Conservation (phyloP, 208 protist genomes). For the Zelonia costaricensis region DNA sequence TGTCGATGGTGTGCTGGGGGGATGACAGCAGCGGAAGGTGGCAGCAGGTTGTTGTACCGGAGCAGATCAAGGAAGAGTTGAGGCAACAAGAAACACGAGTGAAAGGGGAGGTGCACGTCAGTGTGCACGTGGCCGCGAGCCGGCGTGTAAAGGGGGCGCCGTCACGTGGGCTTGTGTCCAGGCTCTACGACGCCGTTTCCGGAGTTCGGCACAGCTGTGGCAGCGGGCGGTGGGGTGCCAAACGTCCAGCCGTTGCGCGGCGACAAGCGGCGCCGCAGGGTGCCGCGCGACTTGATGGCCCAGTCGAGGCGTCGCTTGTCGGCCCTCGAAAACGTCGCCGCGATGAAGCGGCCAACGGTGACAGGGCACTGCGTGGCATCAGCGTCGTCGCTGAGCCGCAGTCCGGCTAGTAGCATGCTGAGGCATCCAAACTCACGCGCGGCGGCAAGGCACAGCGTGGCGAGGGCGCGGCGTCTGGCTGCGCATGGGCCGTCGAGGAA, state of each 20-base stretch:
- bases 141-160: no score
- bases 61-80: no score
- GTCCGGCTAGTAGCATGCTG: slow-evolving; percentile 6
- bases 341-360: neutral
- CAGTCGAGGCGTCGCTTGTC: slow-evolving; percentile 26
- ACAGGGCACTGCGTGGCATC: neutral
- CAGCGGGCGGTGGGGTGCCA: neutral
- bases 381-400: slow-evolving; percentile 1
- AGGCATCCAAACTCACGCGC: slow-evolving; percentile 39
- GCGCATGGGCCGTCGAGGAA: slow-evolving; percentile 34
- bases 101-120: no score
- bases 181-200: no score
- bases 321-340: neutral
- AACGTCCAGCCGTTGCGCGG: slow-evolving; percentile 15
- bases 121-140: no score
- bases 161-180: no score
- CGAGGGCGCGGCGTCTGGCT: slow-evolving; percentile 22
- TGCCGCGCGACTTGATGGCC: slow-evolving; percentile 16
- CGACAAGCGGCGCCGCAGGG: neutral
- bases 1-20: no score
- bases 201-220: neutral
- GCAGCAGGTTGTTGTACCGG: no score
- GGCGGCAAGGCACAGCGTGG: slow-evolving; percentile 5
- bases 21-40: no score
- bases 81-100: no score